These are phyloP conservation scores for Fusarium subglutinans DNA, from an alignment of 2,329 filamentous ascomycete species.

Conservation along the genomic window DNA sequence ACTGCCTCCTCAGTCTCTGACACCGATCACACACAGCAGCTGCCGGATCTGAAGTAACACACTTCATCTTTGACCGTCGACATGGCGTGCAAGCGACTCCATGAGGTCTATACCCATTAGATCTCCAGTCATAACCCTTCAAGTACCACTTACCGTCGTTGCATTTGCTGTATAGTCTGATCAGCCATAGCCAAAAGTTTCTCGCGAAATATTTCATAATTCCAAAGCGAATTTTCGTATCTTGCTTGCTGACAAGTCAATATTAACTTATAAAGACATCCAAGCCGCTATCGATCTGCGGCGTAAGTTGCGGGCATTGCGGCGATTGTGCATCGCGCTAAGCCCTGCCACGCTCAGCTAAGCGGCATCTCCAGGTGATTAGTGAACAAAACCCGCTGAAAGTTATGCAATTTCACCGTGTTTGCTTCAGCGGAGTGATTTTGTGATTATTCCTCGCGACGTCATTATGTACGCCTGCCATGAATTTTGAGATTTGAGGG, in stretches of 20 bases:
- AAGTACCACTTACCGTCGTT: not conserved
- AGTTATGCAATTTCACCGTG: not conserved
- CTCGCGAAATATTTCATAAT: not conserved
- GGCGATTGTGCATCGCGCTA: not conserved
- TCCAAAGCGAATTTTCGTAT: not conserved
- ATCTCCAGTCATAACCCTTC: no score
- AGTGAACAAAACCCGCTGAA: not conserved
- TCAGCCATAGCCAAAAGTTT: not conserved
- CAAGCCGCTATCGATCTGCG: not conserved
- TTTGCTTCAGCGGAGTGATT: not conserved
- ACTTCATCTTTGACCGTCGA: slow-evolving; percentile 6
- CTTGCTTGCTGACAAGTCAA: not conserved
- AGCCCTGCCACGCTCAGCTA: not conserved
- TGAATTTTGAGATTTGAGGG: not conserved
- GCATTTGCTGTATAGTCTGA: not conserved
- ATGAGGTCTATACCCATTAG: not conserved
- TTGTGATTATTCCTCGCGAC: not conserved
- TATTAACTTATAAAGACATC: not conserved
- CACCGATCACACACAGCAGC: not conserved
- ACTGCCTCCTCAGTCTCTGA: not conserved
- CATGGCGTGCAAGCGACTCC: slow-evolving; percentile 6
- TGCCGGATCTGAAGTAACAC: not conserved
- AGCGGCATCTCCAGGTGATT: not conserved
- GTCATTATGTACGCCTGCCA: not conserved
- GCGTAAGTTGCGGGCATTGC: not conserved